Percentiles rank a stretch among this genome's conserved stretches.
Evolutionary conservation across 2,329 filamentous ascomycete species (phyloP).

Genomic region (Arthrocladium fulminans): DNA sequence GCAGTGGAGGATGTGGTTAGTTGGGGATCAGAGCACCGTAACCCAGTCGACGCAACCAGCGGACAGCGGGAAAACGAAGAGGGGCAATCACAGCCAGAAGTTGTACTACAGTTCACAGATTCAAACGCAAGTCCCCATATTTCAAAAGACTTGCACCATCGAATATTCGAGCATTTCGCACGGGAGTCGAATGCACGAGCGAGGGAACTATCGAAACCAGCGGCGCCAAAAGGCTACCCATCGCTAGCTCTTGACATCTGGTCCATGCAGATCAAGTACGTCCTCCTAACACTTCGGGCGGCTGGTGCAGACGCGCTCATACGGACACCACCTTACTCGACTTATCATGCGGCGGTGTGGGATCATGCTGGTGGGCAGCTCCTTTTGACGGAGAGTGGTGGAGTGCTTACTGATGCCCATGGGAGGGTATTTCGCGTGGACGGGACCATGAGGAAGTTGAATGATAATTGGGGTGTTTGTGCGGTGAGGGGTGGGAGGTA

Average conservation of each 20-base stretch:
- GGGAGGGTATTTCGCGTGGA: constrained; percentile 43
- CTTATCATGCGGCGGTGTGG: constrained; percentile 44
- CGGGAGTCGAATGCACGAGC: constrained; percentile 13
- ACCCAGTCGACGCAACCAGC: neutral
- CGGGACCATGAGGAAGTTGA: constrained; percentile 1
- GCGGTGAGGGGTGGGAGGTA: neutral
- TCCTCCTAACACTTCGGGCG: constrained; percentile 43
- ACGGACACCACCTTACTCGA: constrained; percentile 37
- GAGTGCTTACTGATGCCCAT: constrained; percentile 42
- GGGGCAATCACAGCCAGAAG: neutral
- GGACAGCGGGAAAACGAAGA: neutral
- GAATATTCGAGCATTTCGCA: constrained; percentile 27
- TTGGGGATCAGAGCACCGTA: too few species aligned
- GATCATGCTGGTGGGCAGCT: constrained; percentile 48
- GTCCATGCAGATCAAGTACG: constrained; percentile 47
- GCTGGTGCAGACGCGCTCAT: constrained; percentile 38
- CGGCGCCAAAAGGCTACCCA: constrained; percentile 33
- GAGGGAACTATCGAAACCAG: neutral
- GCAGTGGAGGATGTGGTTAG: neutral
- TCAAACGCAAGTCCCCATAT: constrained; percentile 33
- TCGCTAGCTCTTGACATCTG: constrained; percentile 45
- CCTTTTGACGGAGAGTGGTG: constrained; percentile 43
- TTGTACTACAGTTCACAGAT: constrained; percentile 39
- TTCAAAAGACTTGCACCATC: constrained; percentile 29
- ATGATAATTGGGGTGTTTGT: constrained; percentile 6